phyloP scores from a whole-genome alignment of 2,329 filamentous ascomycete species.

The Ceratocystis eucalypticola region DNA sequence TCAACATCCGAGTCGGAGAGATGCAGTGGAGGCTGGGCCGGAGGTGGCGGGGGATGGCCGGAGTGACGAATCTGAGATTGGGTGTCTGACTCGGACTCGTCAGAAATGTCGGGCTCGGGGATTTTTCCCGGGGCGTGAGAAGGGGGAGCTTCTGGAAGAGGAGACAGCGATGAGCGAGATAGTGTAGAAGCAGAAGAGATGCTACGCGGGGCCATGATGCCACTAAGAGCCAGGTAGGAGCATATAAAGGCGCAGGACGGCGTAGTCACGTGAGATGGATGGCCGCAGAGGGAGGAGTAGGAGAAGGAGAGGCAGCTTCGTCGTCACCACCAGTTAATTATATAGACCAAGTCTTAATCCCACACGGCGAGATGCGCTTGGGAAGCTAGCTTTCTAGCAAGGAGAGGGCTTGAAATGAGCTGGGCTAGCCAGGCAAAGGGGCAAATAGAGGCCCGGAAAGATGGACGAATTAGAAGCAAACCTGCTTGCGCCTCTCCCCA shows the following conservation, averaged over 20 bases:
- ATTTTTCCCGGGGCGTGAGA: background rate
- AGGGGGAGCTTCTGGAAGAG: slow-evolving; percentile 1
- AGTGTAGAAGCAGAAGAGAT: slow-evolving; percentile 13
- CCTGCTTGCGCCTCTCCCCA: background rate
- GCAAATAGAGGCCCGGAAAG: background rate
- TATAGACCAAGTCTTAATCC: background rate
- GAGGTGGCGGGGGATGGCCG: slow-evolving; percentile 11
- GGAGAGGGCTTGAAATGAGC: background rate
- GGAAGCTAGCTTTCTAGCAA: background rate
- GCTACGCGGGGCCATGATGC: slow-evolving; percentile 9
- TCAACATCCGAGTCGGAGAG: slow-evolving; percentile 16
- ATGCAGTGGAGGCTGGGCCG: background rate
- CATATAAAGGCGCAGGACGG: background rate
- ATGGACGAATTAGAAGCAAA: background rate
- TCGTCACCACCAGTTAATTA: background rate
- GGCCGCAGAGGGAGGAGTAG: background rate
- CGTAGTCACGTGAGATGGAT: background rate
- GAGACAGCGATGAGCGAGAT: slow-evolving; percentile 10
- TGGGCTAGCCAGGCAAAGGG: background rate
- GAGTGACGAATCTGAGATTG: slow-evolving; percentile 12
- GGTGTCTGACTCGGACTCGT: slow-evolving; percentile 9
- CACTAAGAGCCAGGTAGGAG: background rate
- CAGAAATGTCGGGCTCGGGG: slow-evolving; percentile 9
- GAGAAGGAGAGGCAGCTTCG: background rate
- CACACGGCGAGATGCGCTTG: background rate